phyloP scores from a whole-genome alignment of 2,329 filamentous ascomycete species.

The Phialocephala subalpina region DNA sequence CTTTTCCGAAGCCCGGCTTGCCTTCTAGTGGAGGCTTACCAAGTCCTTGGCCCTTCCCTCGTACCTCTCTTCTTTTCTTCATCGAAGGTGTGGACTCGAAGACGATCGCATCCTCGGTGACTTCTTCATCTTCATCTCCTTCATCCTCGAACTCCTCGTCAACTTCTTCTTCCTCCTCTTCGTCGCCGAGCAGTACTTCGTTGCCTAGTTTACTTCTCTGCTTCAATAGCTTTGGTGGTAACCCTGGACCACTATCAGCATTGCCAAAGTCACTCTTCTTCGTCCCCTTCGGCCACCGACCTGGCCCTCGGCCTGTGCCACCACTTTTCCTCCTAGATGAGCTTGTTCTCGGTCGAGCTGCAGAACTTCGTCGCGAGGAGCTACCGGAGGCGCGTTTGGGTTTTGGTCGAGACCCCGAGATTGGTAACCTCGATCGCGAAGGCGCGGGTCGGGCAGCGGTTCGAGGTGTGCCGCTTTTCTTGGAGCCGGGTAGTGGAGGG shows the following conservation, averaged over 20 bases:
- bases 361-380: conserved; percentile 35
- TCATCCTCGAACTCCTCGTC: conserved; percentile 34
- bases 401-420: conserved; percentile 33
- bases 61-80: conserved; percentile 32
- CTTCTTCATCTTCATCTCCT: conserved; percentile 29
- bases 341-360: conserved; percentile 41
- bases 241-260: conserved; percentile 68
- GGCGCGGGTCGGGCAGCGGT: conserved; percentile 33
- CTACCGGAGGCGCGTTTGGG: conserved; percentile 36
- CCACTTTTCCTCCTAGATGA: conserved; percentile 63
- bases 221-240: conserved; percentile 58
- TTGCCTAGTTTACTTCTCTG: conserved; percentile 43
- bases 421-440: conserved; percentile 30
- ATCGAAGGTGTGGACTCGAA: conserved; percentile 39
- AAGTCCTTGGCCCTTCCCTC: conserved; percentile 35
- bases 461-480: conserved; percentile 49
- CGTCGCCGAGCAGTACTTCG: conserved; percentile 43
- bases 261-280: conserved; percentile 75
- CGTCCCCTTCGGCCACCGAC: conserved; percentile 72
- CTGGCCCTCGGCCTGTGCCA: conserved; percentile 70
- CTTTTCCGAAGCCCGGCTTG: conserved; percentile 21
- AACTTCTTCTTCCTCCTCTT: conserved; percentile 36
- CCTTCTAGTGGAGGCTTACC: conserved; percentile 40
- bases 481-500: conserved; percentile 66
- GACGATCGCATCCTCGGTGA: conserved; percentile 35